Evolutionary conservation across 768 basidiomycete genomes (phyloP), one percentile per base, ranked within the genome.

Genomic region (Xerocomellus dryophilus): DNA sequence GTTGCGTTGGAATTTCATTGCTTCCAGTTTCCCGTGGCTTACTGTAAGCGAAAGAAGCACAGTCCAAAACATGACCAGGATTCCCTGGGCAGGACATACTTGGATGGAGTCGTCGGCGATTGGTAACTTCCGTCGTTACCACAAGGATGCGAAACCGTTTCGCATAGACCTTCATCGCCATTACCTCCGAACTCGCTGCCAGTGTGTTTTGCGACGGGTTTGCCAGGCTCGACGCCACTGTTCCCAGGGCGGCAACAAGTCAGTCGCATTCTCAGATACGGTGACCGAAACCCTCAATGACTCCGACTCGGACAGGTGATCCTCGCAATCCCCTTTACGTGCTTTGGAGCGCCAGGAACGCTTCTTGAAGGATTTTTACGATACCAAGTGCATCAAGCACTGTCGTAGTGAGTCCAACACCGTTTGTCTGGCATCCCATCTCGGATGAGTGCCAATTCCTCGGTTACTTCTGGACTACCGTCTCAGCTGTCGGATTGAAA

Each of bases 121-220:
- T 63, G 20, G 49, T 10, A 43, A 2, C 53, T 29, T 53, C 66
- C 64, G 66, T 53, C 42, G 35, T 58, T 56, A 42, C 60, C 54
- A 63, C 53, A 25, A 25, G 25, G 25, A 25, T 53, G 35, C 18
- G 11, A 35, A 31, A 18, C 15, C 8, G 4, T 47, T 43, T 46
- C 29, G 21, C 47, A 34, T 46, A 36, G 21, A 23, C 40, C 36
- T 21, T 43, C 27, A 53, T 34, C 44, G 36, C 52, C 43, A 34
- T 53, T 31, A 20, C 41, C 31, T 27, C 41, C 58, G 43, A 25
- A 44, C 43, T 25, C 27, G 23, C 36, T 25, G n/a, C n/a, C n/a
- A n/a, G n/a, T n/a, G 36, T 23, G 11, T 25, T 38, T 48, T 27
- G 8, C 40, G 6, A 53, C 21, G 23, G 27, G 25, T 54, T 48